phyloP scores from a whole-genome alignment of 139 green algal genomes.

The Auxenochlorella pyrenoidosa region DNA sequence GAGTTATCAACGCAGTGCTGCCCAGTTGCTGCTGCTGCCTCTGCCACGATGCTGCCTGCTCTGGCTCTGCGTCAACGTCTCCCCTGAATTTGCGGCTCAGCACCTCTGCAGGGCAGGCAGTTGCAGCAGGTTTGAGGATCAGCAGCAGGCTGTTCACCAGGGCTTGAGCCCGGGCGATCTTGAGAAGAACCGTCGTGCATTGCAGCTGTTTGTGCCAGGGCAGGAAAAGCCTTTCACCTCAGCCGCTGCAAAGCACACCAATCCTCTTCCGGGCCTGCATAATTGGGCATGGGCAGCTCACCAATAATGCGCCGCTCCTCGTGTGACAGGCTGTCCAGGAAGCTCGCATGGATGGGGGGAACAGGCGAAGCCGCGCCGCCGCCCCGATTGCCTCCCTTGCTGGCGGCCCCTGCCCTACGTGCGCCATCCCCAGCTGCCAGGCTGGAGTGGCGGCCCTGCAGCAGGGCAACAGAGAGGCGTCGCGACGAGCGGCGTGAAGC shows the following conservation, averaged over 20 bases:
- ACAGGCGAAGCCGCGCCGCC: background rate
- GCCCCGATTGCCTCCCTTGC: background rate
- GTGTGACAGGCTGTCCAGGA: constrained; percentile 16
- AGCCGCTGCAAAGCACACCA: too few relatives aligned
- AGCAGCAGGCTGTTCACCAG: too few relatives aligned
- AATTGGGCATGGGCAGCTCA: too few relatives aligned
- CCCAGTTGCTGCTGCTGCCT: background rate
- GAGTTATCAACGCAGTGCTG: background rate
- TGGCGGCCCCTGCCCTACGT: background rate
- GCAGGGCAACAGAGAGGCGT: background rate
- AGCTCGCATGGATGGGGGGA: constrained; percentile 11
- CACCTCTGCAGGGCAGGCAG: background rate
- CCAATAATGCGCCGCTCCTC: constrained; percentile 26
- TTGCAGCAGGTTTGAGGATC: too few relatives aligned
- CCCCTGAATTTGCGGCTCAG: constrained; percentile 21
- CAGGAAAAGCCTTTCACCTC: too few relatives aligned
- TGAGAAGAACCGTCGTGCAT: too few relatives aligned
- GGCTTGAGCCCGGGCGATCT: too few relatives aligned
- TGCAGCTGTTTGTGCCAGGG: too few relatives aligned
- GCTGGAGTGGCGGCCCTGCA: background rate
- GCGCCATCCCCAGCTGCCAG: background rate
- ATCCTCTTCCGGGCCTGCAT: too few relatives aligned
- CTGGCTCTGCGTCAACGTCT: background rate
- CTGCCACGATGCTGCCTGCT: background rate
- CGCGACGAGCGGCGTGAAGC: background rate